These are phyloP conservation scores for Penicillium vulpinum DNA, from an alignment of 2,329 filamentous ascomycete species.

Conservation along the genomic window DNA sequence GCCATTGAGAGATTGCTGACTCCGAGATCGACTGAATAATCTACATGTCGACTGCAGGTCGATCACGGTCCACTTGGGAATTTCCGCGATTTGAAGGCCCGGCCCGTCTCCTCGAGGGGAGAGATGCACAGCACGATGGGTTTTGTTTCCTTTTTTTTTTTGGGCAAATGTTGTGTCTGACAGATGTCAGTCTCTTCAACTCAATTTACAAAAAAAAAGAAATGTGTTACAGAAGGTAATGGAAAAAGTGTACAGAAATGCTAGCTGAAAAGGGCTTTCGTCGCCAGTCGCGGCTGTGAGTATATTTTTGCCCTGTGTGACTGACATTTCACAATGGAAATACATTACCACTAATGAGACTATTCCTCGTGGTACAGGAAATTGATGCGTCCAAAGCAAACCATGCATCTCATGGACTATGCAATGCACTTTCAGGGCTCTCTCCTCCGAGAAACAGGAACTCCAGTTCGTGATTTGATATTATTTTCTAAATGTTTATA, in stretches of 20 bases:
- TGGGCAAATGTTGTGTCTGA: constrained; percentile 5
- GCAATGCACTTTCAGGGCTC: constrained; percentile 5
- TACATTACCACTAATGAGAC: constrained; percentile 12
- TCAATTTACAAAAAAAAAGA: too few species aligned
- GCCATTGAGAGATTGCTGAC: constrained; percentile 11
- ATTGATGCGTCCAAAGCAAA: constrained; percentile 11
- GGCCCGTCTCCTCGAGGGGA: constrained; percentile 27
- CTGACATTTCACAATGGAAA: constrained; percentile 11
- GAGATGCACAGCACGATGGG: constrained; percentile 8
- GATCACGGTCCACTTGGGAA: constrained; percentile 26
- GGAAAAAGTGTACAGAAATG: background rate
- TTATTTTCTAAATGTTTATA: background rate
- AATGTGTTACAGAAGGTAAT: too few species aligned
- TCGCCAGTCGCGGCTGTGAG: constrained; percentile 28
- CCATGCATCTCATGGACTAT: constrained; percentile 8
- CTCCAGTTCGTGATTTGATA: constrained; percentile 2
- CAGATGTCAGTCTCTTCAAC: constrained; percentile 8
- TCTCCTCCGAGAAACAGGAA: too few species aligned
- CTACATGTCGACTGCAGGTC: constrained; percentile 22
- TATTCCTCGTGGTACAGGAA: constrained; percentile 13
- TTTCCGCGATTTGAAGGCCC: constrained; percentile 24
- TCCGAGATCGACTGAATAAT: constrained; percentile 18
- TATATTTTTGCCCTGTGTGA: constrained; percentile 12
- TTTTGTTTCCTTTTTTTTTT: constrained; percentile 9
- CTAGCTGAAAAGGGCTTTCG: too few species aligned